Conservation (phyloP, 2,329 filamentous ascomycete genomes). For the Fusarium floridanum region DNA sequence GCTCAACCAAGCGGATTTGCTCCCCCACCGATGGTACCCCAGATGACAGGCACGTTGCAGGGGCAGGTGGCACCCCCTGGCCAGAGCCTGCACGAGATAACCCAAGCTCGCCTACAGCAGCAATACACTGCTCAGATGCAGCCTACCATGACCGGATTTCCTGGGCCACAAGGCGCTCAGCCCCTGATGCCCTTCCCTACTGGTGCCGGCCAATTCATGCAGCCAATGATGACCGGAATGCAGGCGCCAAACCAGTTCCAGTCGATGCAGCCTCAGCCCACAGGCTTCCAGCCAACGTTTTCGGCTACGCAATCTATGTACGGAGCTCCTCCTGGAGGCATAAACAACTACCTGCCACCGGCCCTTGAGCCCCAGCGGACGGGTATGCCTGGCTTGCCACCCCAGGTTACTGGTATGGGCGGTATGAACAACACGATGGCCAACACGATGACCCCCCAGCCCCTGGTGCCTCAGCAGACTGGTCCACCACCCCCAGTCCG, state of each 20-base stretch:
- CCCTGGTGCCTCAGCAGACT: conserved; percentile 62
- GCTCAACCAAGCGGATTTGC: conserved; percentile 80
- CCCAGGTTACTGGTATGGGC: conserved; percentile 64
- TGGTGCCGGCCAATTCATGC: conserved; percentile 56
- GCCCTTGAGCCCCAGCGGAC: conserved; percentile 72
- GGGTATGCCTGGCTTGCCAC: conserved; percentile 61
- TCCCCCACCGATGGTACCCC: conserved; percentile 81
- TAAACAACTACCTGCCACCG: conserved; percentile 71
- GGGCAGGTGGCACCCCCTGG: conserved; percentile 77
- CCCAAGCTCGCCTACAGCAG: conserved; percentile 74
- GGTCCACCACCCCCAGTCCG: conserved; percentile 85
- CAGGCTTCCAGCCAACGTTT: conserved; percentile 67
- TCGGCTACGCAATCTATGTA: conserved; percentile 63
- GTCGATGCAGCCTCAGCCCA: conserved; percentile 71
- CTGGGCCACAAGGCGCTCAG: conserved; percentile 51
- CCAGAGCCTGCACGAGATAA: conserved; percentile 81
- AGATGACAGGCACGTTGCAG: conserved; percentile 80
- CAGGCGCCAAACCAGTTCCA: conserved; percentile 57
- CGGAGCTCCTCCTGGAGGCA: conserved; percentile 56
- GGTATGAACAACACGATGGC: conserved; percentile 60
- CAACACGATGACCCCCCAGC: conserved; percentile 57
- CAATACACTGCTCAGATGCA: conserved; percentile 65
- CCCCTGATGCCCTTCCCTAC: conserved; percentile 54
- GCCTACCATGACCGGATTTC: conserved; percentile 54
- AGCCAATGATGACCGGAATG: conserved; percentile 64